Base-by-base conservation (phyloP, 352 stramenopile genomes). In the Pythium sukuiense region DNA sequence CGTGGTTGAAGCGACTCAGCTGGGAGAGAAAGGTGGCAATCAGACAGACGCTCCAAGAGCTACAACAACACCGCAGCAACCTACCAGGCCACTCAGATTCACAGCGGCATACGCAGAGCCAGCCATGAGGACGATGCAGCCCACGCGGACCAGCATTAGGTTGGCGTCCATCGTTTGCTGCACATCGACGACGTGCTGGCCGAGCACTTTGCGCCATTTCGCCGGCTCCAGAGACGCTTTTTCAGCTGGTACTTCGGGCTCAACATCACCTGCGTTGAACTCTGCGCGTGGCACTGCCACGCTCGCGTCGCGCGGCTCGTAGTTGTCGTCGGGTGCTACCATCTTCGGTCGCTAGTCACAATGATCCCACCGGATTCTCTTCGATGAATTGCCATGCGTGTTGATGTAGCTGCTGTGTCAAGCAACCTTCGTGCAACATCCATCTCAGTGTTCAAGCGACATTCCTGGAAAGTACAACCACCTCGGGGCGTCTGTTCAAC, bases 161-260 rank as follows among this genome's bases (percentile, higher is more conserved):
- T 94, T 83, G 29, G 74, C 72, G 63, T 94, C 85, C 33, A 94
- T 78, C n/a, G 59, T 65, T 49, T 85, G 76, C 30, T 76, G 69
- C 18, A 71, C 20, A 13, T 52, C 20, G 11, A 69, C 59, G 2
- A 62, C 55, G 8, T 56, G 32, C 0, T 32, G 59, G 0, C 69
- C 69, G 6, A 76, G 55, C 30, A 41, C 45, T 4, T 18, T 13
- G 16, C 69, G 69, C 69, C 63, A 76, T 33, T 45, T 69, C 63
- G 71, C 63, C 1, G 24, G 1, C 41, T 33, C 58, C 53, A 61
- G 29, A 57, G 39, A 30, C 20, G 45, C 20, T 6, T 52, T 7
- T 30, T 16, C 16, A 52, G 45, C 8, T n/a, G 45, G 45, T n/a
- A n/a, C 45, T 30, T 52, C 45, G 6, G 9, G 18, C n/a, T 14